phyloP scores from a whole-genome alignment of 139 green algal genomes.

The Chlorella sp. region DNA sequence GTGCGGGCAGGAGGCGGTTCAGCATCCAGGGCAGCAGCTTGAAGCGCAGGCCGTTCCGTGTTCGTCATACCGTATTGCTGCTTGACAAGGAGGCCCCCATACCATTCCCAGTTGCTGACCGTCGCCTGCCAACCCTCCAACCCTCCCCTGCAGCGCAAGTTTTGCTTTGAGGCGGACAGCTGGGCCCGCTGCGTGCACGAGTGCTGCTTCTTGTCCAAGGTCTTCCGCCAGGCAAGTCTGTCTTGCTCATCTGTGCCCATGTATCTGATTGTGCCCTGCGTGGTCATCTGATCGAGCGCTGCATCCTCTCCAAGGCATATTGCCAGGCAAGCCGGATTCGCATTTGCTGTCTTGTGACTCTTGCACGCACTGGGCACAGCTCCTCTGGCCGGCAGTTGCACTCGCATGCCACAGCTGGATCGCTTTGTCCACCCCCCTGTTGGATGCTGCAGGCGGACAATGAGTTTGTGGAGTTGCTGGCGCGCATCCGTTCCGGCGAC shows the following conservation, averaged over 20 bases:
- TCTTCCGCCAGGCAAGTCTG: slow-evolving; percentile 59
- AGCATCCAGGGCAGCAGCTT: not conserved
- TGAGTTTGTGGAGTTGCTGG: slow-evolving; percentile 68
- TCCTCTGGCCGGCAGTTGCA: too few relatives aligned
- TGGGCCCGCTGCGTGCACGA: slow-evolving; percentile 57
- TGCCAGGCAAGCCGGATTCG: not conserved
- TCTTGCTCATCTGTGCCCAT: not conserved
- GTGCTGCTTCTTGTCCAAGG: slow-evolving; percentile 56
- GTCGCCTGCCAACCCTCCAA: too few relatives aligned
- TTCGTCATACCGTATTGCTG: not conserved
- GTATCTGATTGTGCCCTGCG: not conserved
- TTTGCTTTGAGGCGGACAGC: slow-evolving; percentile 64
- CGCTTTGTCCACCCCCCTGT: not conserved
- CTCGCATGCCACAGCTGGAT: too few relatives aligned
- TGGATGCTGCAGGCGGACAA: slow-evolving; percentile 32
- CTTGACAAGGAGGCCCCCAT: not conserved
- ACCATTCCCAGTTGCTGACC: not conserved
- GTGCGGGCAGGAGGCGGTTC: not conserved
- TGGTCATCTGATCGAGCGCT: not conserved
- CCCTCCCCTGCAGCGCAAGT: slow-evolving; percentile 32
- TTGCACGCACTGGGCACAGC: not conserved
- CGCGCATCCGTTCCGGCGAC: slow-evolving; percentile 51
- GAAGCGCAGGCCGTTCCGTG: not conserved
- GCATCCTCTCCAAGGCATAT: not conserved
- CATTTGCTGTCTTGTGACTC: not conserved